Conservation (phyloP, 106 monocot genomes). For the Dendrobium chrysotoxum region DNA sequence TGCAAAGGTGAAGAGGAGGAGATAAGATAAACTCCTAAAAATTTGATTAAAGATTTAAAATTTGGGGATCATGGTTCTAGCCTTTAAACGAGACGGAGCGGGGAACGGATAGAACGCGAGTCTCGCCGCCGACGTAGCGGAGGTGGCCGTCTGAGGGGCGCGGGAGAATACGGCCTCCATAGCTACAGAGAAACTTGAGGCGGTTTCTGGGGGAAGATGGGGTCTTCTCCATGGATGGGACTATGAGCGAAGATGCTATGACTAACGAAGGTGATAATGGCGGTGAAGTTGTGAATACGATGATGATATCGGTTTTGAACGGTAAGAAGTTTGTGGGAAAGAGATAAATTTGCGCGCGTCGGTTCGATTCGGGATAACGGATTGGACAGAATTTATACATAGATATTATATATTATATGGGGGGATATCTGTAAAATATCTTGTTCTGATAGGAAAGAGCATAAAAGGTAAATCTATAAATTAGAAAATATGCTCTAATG, state of each 20-base stretch:
- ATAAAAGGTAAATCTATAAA: no score
- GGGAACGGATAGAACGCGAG: constrained; percentile 41
- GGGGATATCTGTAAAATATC: no score
- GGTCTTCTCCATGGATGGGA: neutral
- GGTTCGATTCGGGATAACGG: neutral
- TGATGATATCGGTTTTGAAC: no score
- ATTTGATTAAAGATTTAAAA: neutral
- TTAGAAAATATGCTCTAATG: no score
- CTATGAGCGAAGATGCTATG: neutral
- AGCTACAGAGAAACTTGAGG: constrained; percentile 56
- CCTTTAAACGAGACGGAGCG: constrained; percentile 42
- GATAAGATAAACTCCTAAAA: neutral
- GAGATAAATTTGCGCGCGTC: constrained; percentile 1
- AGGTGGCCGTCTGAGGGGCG: constrained; percentile 47
- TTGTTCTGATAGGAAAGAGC: no score
- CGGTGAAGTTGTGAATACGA: neutral
- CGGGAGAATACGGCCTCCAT: constrained; percentile 53
- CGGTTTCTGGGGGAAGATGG: constrained; percentile 16
- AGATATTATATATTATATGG: no score
- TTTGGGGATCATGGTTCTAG: neutral
- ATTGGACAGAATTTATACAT: no score
- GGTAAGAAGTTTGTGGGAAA: neutral
- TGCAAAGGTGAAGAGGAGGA: neutral
- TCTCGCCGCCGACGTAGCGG: constrained; percentile 58
- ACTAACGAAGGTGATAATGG: no score